phyloP scores from a whole-genome alignment of 2,329 filamentous ascomycete species.

The Scytalidium sp. region DNA sequence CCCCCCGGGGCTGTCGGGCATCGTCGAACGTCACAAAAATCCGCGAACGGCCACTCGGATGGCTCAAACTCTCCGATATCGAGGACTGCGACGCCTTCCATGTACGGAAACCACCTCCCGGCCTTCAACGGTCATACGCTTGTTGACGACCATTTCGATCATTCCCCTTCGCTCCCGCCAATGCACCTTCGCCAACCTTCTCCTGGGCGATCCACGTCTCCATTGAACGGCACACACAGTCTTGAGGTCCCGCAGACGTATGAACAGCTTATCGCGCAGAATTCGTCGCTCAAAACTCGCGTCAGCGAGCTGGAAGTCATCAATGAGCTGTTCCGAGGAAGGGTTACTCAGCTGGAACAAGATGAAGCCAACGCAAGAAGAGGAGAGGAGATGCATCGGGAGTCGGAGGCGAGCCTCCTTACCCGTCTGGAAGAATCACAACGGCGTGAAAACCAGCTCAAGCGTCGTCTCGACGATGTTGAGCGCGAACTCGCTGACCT shows the following conservation, averaged over 20 bases:
- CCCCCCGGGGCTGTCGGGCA: slow-evolving; percentile 50
- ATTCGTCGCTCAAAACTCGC: slow-evolving; percentile 87
- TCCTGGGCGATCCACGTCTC: slow-evolving; percentile 50
- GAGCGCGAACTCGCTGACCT: slow-evolving; percentile 50
- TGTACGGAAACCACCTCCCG: slow-evolving; percentile 72
- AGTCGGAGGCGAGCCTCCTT: slow-evolving; percentile 52
- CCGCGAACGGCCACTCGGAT: slow-evolving; percentile 69
- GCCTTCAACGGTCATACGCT: slow-evolving; percentile 72
- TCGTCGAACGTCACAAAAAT: slow-evolving; percentile 68
- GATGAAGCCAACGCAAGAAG: slow-evolving; percentile 67
- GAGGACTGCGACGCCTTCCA: slow-evolving; percentile 72
- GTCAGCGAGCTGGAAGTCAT: slow-evolving; percentile 96
- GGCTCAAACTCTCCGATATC: slow-evolving; percentile 76
- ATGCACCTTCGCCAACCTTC: slow-evolving; percentile 55
- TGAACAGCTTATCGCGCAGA: slow-evolving; percentile 75
- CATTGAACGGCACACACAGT: slow-evolving; percentile 54
- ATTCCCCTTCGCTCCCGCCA: slow-evolving; percentile 47
- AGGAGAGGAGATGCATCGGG: slow-evolving; percentile 54
- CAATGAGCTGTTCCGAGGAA: slow-evolving; percentile 75
- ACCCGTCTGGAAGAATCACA: slow-evolving; percentile 73
- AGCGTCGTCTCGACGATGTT: slow-evolving; percentile 76
- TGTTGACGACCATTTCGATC: slow-evolving; percentile 62
- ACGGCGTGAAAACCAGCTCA: slow-evolving; percentile 75
- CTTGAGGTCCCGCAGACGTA: slow-evolving; percentile 73
- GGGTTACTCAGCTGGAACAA: slow-evolving; percentile 72